A percentile compares a stretch with the other conserved stretches of the same genome.
These are phyloP conservation scores for Epichloe hybrida DNA, from an alignment of 2,329 filamentous ascomycete genomes.

Conservation along the genomic window DNA sequence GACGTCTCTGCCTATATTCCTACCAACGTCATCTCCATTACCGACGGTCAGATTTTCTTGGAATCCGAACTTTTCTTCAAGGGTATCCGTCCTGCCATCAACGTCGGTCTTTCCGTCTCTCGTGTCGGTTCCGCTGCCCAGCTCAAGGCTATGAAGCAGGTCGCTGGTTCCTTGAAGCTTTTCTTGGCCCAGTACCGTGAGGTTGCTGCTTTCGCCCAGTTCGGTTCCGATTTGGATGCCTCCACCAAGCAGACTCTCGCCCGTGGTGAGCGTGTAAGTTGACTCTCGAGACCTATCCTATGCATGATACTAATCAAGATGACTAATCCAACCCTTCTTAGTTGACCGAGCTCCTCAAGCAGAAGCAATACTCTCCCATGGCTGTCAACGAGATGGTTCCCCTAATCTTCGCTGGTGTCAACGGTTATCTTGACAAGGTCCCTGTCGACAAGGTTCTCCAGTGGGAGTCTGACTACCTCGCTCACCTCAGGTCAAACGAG, in stretches of 20 bases:
- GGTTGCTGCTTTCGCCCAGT: slow-evolving; percentile 97
- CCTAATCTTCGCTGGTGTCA: slow-evolving; percentile 98
- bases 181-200: slow-evolving; percentile 99
- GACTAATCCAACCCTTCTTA: slow-evolving; percentile 17
- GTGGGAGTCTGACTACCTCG: slow-evolving; percentile 92
- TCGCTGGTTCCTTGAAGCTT: slow-evolving; percentile 97
- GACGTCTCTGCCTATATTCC: slow-evolving; percentile 99
- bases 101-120: slow-evolving; percentile 99
- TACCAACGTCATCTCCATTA: slow-evolving; percentile 99
- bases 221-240: slow-evolving; percentile 98
- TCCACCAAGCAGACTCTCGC: slow-evolving; percentile 95
- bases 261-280: slow-evolving; percentile 91
- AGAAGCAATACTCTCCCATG: slow-evolving; percentile 99
- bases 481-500: slow-evolving; percentile 87
- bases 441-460: slow-evolving; percentile 82
- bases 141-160: slow-evolving; percentile 99
- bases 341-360: slow-evolving; percentile 95
- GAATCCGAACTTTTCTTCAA: slow-evolving; percentile 99
- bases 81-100: slow-evolving; percentile 99
- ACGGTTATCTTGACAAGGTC: slow-evolving; percentile 80
- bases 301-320: background rate
- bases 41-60: slow-evolving; percentile 99
- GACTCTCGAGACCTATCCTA: background rate
- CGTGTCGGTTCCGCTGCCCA: slow-evolving; percentile 99
- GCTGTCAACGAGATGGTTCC: slow-evolving; percentile 98